A percentile compares a stretch with the other conserved stretches of the same genome.
These are phyloP conservation scores for Rhododendron vialii DNA, from an alignment of 148 eudicot species.

Conservation along the genomic window DNA sequence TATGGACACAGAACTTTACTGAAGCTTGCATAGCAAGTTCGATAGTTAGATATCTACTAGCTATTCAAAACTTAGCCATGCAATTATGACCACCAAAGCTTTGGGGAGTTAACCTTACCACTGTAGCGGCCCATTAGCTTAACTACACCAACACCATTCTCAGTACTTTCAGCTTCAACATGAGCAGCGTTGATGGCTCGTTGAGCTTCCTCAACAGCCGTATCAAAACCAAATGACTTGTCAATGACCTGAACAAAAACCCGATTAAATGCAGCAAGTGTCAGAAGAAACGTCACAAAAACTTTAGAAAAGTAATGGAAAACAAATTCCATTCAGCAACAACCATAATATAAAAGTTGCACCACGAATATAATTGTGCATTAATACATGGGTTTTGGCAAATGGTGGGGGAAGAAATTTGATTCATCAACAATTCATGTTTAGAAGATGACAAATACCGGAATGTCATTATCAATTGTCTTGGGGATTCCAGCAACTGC, in stretches of 20 bases:
- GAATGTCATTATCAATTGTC: slow-evolving; percentile 96
- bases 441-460: slow-evolving; percentile 41
- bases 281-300: not conserved
- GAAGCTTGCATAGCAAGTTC: not conserved
- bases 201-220: slow-evolving; percentile 99
- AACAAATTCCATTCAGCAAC: slow-evolving; percentile 6
- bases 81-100: slow-evolving; percentile 5
- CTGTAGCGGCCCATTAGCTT: slow-evolving; percentile 98
- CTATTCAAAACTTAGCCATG: not conserved
- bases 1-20: not conserved
- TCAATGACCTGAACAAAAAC: slow-evolving; percentile 70
- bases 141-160: slow-evolving; percentile 89
- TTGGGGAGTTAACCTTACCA: slow-evolving; percentile 41
- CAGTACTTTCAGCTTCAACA: slow-evolving; percentile 95
- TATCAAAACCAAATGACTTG: slow-evolving; percentile 96
- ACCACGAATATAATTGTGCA: not conserved
- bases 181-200: slow-evolving; percentile 98
- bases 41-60: not conserved
- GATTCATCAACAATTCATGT: not conserved
- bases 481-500: slow-evolving; percentile 91
- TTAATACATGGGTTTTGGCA: not conserved
- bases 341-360: slow-evolving; percentile 10
- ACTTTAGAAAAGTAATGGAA: not conserved
- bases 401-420: not conserved
- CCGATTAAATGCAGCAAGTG: not conserved